Evolutionary conservation across 2,329 filamentous ascomycete genomes (phyloP), one percentile per base, ranked within the genome.

Genomic region (Alternaria viburni): DNA sequence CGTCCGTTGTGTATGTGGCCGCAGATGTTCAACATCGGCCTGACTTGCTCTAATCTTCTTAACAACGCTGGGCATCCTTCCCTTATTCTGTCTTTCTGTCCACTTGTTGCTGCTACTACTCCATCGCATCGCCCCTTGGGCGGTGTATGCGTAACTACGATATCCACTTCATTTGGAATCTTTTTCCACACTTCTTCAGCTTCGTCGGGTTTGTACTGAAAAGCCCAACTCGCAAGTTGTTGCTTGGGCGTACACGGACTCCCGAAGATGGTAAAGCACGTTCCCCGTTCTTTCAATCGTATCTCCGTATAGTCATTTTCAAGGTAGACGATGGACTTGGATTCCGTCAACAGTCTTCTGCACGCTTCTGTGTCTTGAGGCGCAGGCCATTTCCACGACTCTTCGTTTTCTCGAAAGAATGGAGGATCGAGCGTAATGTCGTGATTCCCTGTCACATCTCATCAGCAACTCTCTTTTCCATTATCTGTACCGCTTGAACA

Each of bases 91-190:
- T 74, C 72, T 59, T 78, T 77, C 19, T 45, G 60, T 21, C 47
- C 19, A 6, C 30, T 13, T 6, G 19, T 36, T 23, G 19, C 51
- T 25, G 41, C 23, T 13, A 60, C 56, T 46, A 73, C 75, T 11
- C 57, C 59, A 66, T 93, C 90, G 64, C 86, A 83, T 72, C 91
- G 87, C 1, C 81, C 84, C 63, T 81, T 83, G 0, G 90, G 85
- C 12, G 91, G 91, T 0, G 89, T 90, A 74, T 93, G 91, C 3
- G 90, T 92, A 26, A 93, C 82, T 1, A 93, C 82, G 44, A 93
- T 83, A 72, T 93, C 90, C 0, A 85, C 83, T 54, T 88, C 83
- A 0, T 84, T 74, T 0, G 90, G 89, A 21, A 93, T 88, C 9
- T 78, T 78, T 15, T 84, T 80, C 91, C 91, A 93, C 2, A 90